These are phyloP conservation scores for Penicillium sumatraense DNA, from an alignment of 2,329 filamentous ascomycete genomes.

Conservation along the genomic window DNA sequence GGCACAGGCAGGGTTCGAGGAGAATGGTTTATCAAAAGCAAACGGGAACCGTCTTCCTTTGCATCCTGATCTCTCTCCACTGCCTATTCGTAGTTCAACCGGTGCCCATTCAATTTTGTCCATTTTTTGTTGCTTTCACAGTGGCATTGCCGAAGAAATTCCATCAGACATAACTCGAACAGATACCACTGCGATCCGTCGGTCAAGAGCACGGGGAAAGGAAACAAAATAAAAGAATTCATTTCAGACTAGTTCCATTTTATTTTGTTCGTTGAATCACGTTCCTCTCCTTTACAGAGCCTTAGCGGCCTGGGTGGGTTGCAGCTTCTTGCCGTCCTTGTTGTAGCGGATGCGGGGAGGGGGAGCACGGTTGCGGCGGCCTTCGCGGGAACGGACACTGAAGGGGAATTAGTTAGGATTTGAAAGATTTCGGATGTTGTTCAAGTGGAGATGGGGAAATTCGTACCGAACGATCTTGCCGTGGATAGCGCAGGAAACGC, in stretches of 20 bases:
- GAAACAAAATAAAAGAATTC: conserved; percentile 43
- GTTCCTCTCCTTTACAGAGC: conserved; percentile 48
- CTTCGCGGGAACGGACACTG: conserved; percentile 95
- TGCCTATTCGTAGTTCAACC: conserved; percentile 13
- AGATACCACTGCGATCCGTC: conserved; percentile 30
- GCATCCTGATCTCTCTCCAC: background rate
- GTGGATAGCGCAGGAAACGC: conserved; percentile 99
- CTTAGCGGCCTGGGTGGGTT: conserved; percentile 79
- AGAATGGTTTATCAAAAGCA: background rate
- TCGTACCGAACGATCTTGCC: conserved; percentile 99
- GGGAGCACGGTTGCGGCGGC: conserved; percentile 98
- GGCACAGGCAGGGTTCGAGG: conserved; percentile 11
- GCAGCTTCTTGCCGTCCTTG: conserved; percentile 99
- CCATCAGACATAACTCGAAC: conserved; percentile 20
- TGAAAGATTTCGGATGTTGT: background rate
- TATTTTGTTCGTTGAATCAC: conserved; percentile 35
- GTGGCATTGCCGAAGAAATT: conserved; percentile 8
- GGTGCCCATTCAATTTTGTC: conserved; percentile 18
- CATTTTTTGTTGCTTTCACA: conserved; percentile 11
- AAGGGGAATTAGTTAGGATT: conserved; percentile 18
- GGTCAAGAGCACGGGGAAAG: conserved; percentile 19
- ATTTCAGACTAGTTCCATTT: conserved; percentile 43
- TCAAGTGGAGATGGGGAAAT: conserved; percentile 31
- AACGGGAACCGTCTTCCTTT: background rate
- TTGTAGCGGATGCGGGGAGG: conserved; percentile 98